Base-by-base conservation (phyloP, 257 asterid genomes). In the Echites panduratus region DNA sequence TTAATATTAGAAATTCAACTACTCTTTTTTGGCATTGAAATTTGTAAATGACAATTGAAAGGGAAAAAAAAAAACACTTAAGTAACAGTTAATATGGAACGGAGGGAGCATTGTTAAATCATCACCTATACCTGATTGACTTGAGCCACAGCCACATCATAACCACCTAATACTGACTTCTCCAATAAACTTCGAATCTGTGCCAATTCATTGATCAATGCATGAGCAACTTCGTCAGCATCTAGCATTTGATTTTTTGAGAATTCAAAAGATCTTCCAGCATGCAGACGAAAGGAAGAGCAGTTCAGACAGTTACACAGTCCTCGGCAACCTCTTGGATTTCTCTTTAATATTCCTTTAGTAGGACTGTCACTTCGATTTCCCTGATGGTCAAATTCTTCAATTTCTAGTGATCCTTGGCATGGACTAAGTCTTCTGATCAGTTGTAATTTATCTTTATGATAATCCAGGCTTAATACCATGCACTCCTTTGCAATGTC, bases 271-370 rank as follows among this genome's bases (percentile, higher is more conserved):
- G 96, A 87, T 68, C 88, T 84, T 66, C 88, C 93, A 74, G 98
- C 95, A 20, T 93, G 93, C 74, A 93, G 89, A 67, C 93, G 95
- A 78, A 90, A 93, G 22, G 97, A 86, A 73, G 89, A 85, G 80
- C 98, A 90, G 66, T 87, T 87, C 78, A 93, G 84, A 81, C 98
- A 93, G 77, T 74, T 82, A 68, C 98, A 93, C 40, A 82, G 81
- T 75, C 98, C 97, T 85, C 96, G 83, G 79, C 98, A 93, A 17
- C 96, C 95, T 76, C 80, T 78, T 58, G 85, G 90, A 73, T 86
- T 90, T 79, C 87, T 84, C 86, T 83, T 93, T 50, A 90, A 82
- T 80, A 93, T 87, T 65, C 98, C 97, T 81, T 78, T 89, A 17
- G 19, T 44, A 73, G 76, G 70, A 74, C 72, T 73, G 47, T 68